Percentiles rank a stretch among this genome's conserved stretches.
These are phyloP conservation scores for Thelonectria discophora DNA, from an alignment of 2,329 filamentous ascomycete species.

Conservation along the genomic window DNA sequence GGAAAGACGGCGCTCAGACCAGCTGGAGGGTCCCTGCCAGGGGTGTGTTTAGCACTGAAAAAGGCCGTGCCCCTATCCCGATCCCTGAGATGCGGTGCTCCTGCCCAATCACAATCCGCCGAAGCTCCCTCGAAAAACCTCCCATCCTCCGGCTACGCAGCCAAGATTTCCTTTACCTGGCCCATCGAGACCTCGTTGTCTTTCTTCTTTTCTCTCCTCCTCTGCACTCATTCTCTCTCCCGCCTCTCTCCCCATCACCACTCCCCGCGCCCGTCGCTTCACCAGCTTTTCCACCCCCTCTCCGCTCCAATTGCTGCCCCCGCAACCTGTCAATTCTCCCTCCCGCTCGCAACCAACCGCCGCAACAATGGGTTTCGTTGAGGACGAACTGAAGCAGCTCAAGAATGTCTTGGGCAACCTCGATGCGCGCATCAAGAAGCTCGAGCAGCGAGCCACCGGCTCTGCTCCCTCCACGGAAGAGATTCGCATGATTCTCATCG, in stretches of 20 bases:
- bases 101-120: constrained; percentile 35
- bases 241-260: constrained; percentile 23
- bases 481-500: constrained; percentile 97
- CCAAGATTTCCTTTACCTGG: constrained; percentile 40
- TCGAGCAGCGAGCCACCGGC: constrained; percentile 77
- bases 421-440: constrained; percentile 83
- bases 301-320: constrained; percentile 32
- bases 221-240: constrained; percentile 22
- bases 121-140: constrained; percentile 43
- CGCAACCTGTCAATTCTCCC: constrained; percentile 30
- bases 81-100: constrained; percentile 27
- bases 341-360: constrained; percentile 29
- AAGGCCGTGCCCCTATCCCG: constrained; percentile 33
- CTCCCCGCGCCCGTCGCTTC: constrained; percentile 20
- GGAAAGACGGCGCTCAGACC: not conserved
- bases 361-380: constrained; percentile 84
- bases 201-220: constrained; percentile 31
- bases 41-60: constrained; percentile 30
- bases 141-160: constrained; percentile 45
- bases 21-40: not conserved
- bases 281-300: constrained; percentile 5
- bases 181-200: constrained; percentile 33
- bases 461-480: constrained; percentile 64
- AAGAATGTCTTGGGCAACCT: constrained; percentile 85
- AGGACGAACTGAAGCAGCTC: constrained; percentile 84